Conservation (phyloP, 805 yeast genomes). For the Lipomyces yamadae region DNA sequence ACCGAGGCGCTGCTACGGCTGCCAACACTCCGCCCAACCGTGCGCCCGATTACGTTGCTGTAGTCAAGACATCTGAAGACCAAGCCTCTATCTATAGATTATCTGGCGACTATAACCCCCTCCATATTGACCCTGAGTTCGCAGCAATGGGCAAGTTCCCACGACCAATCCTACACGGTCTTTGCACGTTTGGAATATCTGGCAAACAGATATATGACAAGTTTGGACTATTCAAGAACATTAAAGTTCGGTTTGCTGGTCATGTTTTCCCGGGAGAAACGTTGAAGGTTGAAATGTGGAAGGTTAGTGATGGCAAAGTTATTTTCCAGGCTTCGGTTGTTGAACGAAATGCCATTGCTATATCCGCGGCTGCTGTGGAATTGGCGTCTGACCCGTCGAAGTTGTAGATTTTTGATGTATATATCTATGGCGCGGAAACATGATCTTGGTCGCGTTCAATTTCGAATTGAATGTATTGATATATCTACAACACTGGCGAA, state of each 20-base stretch:
- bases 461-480: neutral
- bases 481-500: neutral
- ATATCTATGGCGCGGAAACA: neutral
- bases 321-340: conserved; percentile 81
- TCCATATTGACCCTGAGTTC: conserved; percentile 86
- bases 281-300: conserved; percentile 83
- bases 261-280: conserved; percentile 95
- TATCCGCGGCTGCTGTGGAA: conserved; percentile 85
- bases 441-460: neutral
- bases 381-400: conserved; percentile 44
- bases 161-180: conserved; percentile 89
- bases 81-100: conserved; percentile 90
- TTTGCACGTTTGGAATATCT: conserved; percentile 83
- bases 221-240: conserved; percentile 79
- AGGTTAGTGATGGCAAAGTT: conserved; percentile 58
- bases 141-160: conserved; percentile 87
- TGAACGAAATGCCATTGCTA: conserved; percentile 77
- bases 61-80: conserved; percentile 63
- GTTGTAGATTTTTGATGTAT: conserved; percentile 13
- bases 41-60: conserved; percentile 68
- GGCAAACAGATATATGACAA: conserved; percentile 76
- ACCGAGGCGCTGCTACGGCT: conserved; percentile 65
- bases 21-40: conserved; percentile 65
- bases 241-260: conserved; percentile 88
- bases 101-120: conserved; percentile 93